phyloP scores from a whole-genome alignment of 75 land plant genomes.

The Selaginella moellendorffii region DNA sequence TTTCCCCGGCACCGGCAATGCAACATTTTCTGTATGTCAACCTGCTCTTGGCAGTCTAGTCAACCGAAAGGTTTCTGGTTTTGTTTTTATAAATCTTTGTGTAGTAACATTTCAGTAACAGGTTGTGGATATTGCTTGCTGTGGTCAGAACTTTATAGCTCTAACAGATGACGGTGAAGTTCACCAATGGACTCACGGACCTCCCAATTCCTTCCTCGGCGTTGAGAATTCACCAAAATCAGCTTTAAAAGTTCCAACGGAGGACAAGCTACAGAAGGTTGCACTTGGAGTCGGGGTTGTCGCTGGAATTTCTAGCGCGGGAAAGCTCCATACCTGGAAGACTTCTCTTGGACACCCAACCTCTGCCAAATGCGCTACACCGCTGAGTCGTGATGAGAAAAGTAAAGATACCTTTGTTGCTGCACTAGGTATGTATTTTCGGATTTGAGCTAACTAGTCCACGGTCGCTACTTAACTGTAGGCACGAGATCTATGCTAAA shows the following conservation, averaged over 20 bases:
- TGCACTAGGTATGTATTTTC: slow-evolving; percentile 19
- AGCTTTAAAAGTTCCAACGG: slow-evolving; percentile 20
- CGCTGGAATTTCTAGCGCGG: slow-evolving; percentile 25
- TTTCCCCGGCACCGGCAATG: slow-evolving; percentile 10
- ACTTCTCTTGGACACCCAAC: slow-evolving; percentile 9
- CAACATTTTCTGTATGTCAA: slow-evolving; percentile 16
- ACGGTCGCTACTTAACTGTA: background rate
- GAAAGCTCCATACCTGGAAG: slow-evolving; percentile 32
- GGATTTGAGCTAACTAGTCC: background rate
- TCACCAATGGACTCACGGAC: slow-evolving; percentile 33
- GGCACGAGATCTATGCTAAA: slow-evolving; percentile 15
- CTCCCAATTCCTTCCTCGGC: slow-evolving; percentile 26
- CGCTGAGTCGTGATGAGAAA: slow-evolving; percentile 22
- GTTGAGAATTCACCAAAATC: slow-evolving; percentile 30
- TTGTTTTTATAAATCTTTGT: slow-evolving; percentile 7
- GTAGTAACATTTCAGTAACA: slow-evolving; percentile 6
- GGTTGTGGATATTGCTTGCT: slow-evolving; percentile 35
- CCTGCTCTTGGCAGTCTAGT: slow-evolving; percentile 32
- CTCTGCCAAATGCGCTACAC: slow-evolving; percentile 30
- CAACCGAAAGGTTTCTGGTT: slow-evolving; percentile 23
- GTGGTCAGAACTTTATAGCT: slow-evolving; percentile 33
- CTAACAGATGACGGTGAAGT: slow-evolving; percentile 32
- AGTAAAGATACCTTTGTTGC: slow-evolving; percentile 13
- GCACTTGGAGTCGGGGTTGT: slow-evolving; percentile 30
- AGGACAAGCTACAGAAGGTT: slow-evolving; percentile 24